Base-by-base conservation (phyloP, 495 filamentous ascomycete species). In the Penicillium canescens region DNA sequence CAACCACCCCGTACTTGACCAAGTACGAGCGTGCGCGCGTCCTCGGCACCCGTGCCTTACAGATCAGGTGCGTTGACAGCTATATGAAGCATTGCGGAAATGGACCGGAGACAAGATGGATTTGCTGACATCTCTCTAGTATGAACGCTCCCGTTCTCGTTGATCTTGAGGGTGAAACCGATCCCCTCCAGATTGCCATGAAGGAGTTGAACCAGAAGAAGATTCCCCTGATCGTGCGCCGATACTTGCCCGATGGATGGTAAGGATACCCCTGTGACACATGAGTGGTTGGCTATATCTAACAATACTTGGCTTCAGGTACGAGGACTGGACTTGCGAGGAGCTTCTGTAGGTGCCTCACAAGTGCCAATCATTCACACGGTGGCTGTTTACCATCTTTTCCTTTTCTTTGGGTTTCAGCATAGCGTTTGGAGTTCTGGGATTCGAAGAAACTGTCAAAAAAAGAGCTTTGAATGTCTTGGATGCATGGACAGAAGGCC, bases 241-340 rank as follows among this genome's bases (percentile, higher is more conserved):
- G 94, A 61, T 98, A 96, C 74, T 79, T 98, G 69, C 94, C 94
- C 12, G 95, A 98, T 75, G 94, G 94, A 80, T 94, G 82, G 94
- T 96, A 85, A 76, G 91, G 81, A 24, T 42, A n/a, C 26, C 18
- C 10, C 26, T 21, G 28, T 21, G 7, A 12, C 3, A 3, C 13
- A 26, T 36, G 21, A 20, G 4, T 37, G 21, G 18, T 39, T 34
- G n/a, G 2, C 38, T 24, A 1, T 50, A 24, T 38, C 55, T 40
- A 59, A 36, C 20, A 49, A 14, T 46, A 24, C 21, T 44, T 26
- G 33, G 18, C 23, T 31, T 26, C 54, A 96, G 93, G 75, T 98
- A 98, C 68, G 94, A 98, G 78, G 94, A 98, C 71, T 98, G 94
- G 94, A 94, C 91, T 46, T 96, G 92, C 75, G 94, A 98, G 76